Percentiles rank a stretch among this genome's conserved stretches.
Evolutionary conservation across 176 grass and related monocot genomes (phyloP).

Genomic region (Themeda triandra): DNA sequence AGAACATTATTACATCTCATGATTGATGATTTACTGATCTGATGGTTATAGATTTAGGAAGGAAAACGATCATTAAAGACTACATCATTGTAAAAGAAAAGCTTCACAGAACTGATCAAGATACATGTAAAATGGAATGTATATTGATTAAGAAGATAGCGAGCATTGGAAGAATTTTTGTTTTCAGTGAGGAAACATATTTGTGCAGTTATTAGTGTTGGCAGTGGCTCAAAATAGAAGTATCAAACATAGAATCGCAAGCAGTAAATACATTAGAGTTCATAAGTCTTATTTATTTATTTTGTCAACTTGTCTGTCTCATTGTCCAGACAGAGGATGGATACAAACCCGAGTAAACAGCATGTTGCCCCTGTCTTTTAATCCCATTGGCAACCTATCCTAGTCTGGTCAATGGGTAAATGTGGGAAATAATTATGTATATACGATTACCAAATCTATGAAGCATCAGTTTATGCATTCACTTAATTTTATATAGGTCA

Average conservation of each 20-base stretch:
- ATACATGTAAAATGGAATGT: not conserved
- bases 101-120: not conserved
- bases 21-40: not conserved
- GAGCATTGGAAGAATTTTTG: conserved; percentile 3
- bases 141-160: not conserved
- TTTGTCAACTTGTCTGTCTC: not conserved
- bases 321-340: not conserved
- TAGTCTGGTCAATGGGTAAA: not conserved
- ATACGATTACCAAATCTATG: not conserved
- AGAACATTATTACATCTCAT: conserved; percentile 31
- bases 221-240: not conserved
- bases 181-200: not conserved
- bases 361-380: not conserved
- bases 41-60: not conserved
- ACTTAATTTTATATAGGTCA: not conserved
- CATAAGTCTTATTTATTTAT: no score
- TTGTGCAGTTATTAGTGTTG: not conserved
- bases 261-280: not conserved
- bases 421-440: not conserved
- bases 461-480: not conserved
- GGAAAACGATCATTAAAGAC: not conserved
- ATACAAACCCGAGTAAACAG: not conserved
- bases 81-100: conserved; percentile 4
- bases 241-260: not conserved
- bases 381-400: not conserved